Conservation (phyloP, 1,139 yeast genomes). For the Candida gigantensis region DNA sequence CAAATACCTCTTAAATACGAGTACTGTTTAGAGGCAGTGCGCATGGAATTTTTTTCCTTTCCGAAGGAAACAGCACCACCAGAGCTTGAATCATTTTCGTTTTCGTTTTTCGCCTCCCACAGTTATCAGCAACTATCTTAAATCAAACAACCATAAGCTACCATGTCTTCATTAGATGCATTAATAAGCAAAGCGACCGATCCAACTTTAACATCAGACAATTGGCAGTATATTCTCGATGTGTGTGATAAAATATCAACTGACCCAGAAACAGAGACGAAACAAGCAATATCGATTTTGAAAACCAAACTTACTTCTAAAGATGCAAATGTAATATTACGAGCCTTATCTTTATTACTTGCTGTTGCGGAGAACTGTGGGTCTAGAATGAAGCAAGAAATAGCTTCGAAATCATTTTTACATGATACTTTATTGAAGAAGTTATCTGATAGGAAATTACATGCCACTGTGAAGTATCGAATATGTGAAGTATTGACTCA, state of each 20-base stretch:
- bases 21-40: too few relatives aligned
- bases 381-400: conserved; percentile 76
- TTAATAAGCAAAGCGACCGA: conserved; percentile 74
- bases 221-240: conserved; percentile 81
- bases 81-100: too few relatives aligned
- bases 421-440: conserved; percentile 51
- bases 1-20: too few relatives aligned
- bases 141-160: not conserved
- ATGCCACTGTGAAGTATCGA: conserved; percentile 64
- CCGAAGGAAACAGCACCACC: too few relatives aligned
- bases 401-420: conserved; percentile 72
- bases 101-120: too few relatives aligned
- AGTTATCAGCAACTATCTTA: too few relatives aligned
- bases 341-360: conserved; percentile 68
- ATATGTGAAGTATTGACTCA: conserved; percentile 71
- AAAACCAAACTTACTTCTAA: conserved; percentile 54
- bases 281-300: conserved; percentile 52
- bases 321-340: conserved; percentile 80
- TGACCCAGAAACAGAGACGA: conserved; percentile 66
- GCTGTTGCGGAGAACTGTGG: conserved; percentile 95
- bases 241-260: conserved; percentile 79
- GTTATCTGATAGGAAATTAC: conserved; percentile 59
- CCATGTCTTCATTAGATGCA: conserved; percentile 14
- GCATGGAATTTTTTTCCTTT: too few relatives aligned
- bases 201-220: conserved; percentile 75